Base-by-base conservation (phyloP, 345 rosid genomes). In the Lenwebbia sp. region DNA sequence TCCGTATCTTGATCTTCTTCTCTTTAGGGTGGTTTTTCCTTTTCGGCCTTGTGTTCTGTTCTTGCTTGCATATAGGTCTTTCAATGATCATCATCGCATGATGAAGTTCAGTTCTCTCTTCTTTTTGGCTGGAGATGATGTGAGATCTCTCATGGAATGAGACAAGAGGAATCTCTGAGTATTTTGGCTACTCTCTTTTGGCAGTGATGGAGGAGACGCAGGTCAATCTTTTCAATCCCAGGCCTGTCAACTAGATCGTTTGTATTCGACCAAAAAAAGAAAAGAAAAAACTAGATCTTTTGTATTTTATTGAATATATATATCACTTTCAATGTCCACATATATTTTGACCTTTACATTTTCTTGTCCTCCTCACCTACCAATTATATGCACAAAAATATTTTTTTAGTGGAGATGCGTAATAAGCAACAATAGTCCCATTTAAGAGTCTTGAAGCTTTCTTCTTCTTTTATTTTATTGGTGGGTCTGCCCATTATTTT, bases 201-300 rank as follows among this genome's bases (percentile, higher is more conserved):
- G 89, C 92, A 83, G n/a, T n/a, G 85, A 78, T 85, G 86, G 84
- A 87, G 83, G 86, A 87, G 89, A 89, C 90, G 84, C 90, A 91
- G 94, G 93, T 92, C 94, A 92, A 91, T 91, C 94, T 89, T 91
- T 89, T 92, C 92, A 91, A 88, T 85, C 88, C 84, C 28, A 23
- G 91, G 90, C 91, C 92, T 90, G 94, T 92, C 94, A 93, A 90
- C 87, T 92, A 4, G 70, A 56, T 3, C 92, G 82, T 90, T 90
- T 90, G 92, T 44, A 44, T 44, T 44, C 47, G 47, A 44, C 47
- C 47, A 5, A 44, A 6, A 44, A 44, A 40, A 44, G 1, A 44
- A 5, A 44, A n/a, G n/a, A n/a, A n/a, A n/a, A n/a, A 92, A 90
- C 87, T 92, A 4, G 52, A 56, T 3, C 52, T 50, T 50, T 50